These are phyloP conservation scores for Dactylellina sp. DNA, from an alignment of 2,329 filamentous ascomycete species.

Conservation along the genomic window DNA sequence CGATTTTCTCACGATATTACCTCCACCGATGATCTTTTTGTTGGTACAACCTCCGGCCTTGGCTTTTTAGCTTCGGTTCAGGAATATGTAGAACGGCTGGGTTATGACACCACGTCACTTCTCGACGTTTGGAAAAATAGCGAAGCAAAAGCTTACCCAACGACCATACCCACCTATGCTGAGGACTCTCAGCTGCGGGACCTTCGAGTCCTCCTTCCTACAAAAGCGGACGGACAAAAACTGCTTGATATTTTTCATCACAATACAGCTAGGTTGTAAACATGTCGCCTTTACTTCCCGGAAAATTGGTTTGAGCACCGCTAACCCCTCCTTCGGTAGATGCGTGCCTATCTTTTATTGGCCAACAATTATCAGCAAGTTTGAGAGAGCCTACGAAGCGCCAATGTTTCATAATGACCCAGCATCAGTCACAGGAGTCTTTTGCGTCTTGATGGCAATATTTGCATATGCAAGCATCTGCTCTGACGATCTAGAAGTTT, in stretches of 20 bases:
- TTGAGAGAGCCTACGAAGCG: constrained; percentile 51
- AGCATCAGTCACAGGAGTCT: constrained; percentile 29
- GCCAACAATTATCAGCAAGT: constrained; percentile 49
- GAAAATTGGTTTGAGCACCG: neutral
- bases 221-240: constrained; percentile 35
- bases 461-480: constrained; percentile 45
- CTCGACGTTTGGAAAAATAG: constrained; percentile 48
- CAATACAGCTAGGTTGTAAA: constrained; percentile 42
- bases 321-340: constrained; percentile 5
- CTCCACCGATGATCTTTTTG: constrained; percentile 43
- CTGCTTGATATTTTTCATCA: constrained; percentile 50
- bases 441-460: constrained; percentile 49
- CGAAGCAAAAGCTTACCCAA: constrained; percentile 43
- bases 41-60: constrained; percentile 51
- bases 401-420: constrained; percentile 48
- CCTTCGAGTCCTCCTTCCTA: constrained; percentile 38
- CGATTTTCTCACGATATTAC: constrained; percentile 48
- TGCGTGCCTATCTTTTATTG: constrained; percentile 47
- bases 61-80: constrained; percentile 53
- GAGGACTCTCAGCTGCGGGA: constrained; percentile 38
- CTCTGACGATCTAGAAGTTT: constrained; percentile 41
- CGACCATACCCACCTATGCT: constrained; percentile 13
- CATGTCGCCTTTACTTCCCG: neutral
- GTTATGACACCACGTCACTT: constrained; percentile 50
- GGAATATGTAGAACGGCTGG: constrained; percentile 52